Evolutionary conservation across 2,329 filamentous ascomycete species (phyloP).

Genomic region (Trichoderma lentiforme): DNA sequence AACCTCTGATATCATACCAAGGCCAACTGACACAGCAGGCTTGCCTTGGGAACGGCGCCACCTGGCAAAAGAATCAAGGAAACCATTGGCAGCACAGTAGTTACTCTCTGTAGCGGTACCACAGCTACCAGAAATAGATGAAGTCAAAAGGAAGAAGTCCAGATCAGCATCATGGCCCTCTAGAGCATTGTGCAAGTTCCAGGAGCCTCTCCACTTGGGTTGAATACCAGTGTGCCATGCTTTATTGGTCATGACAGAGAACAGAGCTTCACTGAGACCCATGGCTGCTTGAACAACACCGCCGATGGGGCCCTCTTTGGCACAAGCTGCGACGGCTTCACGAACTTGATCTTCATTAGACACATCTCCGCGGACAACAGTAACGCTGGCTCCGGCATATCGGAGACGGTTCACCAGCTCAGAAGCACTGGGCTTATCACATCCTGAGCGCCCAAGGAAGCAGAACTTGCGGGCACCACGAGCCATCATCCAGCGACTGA

Average conservation of each 20-base stretch:
- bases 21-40: conserved; percentile 28
- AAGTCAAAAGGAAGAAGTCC: conserved; percentile 37
- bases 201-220: conserved; percentile 35
- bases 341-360: conserved; percentile 28
- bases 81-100: conserved; percentile 42
- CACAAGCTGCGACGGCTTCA: conserved; percentile 20
- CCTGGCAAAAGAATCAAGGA: conserved; percentile 37
- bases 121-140: conserved; percentile 33
- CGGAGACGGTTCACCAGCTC: conserved; percentile 23
- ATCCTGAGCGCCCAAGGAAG: conserved; percentile 23
- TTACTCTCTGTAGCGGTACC: conserved; percentile 37
- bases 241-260: conserved; percentile 34
- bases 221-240: conserved; percentile 27
- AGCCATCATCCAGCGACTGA: conserved; percentile 31
- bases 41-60: conserved; percentile 27
- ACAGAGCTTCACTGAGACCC: conserved; percentile 34
- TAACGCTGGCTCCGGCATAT: conserved; percentile 26
- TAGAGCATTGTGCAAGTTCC: conserved; percentile 31
- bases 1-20: conserved; percentile 36
- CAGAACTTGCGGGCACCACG: conserved; percentile 29
- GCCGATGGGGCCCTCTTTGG: conserved; percentile 30
- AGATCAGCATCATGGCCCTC: conserved; percentile 17
- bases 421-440: conserved; percentile 26
- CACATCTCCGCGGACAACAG: conserved; percentile 34
- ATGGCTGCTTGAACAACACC: conserved; percentile 43